Evolutionary conservation across 371 early-diverging fungal genomes (phyloP).

Genomic region (Umbelopsis sp.): DNA sequence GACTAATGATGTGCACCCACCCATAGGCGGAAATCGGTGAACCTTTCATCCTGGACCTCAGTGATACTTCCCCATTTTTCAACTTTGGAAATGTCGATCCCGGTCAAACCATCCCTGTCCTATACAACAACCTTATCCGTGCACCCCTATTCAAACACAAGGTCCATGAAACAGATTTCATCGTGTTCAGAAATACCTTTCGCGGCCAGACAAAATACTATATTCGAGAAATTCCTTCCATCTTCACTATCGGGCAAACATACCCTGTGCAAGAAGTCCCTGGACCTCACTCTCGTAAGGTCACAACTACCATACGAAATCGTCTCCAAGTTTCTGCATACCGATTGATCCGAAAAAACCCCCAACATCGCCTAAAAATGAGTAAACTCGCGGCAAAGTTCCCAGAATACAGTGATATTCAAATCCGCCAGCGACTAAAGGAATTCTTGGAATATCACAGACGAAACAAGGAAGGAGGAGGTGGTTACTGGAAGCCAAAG

Average conservation of each 20-base stretch:
- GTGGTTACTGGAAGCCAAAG: slow-evolving; percentile 94
- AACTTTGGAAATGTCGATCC: slow-evolving; percentile 95
- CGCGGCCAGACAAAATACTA: slow-evolving; percentile 81
- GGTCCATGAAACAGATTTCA: slow-evolving; percentile 78
- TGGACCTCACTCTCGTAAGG: slow-evolving; percentile 96
- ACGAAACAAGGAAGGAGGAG: slow-evolving; percentile 77
- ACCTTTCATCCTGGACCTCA: slow-evolving; percentile 88
- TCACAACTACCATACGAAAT: slow-evolving; percentile 91
- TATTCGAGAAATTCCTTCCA: slow-evolving; percentile 82
- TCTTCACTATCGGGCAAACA: slow-evolving; percentile 97
- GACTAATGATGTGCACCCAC: too few species aligned
- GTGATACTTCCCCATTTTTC: slow-evolving; percentile 97
- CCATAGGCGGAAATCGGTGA: slow-evolving; percentile 77
- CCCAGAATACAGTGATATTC: slow-evolving; percentile 83
- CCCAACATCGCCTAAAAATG: slow-evolving; percentile 74
- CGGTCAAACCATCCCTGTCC: slow-evolving; percentile 85
- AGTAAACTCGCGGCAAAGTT: slow-evolving; percentile 77
- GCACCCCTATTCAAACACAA: slow-evolving; percentile 96
- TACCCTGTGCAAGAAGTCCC: slow-evolving; percentile 97
- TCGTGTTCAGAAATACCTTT: slow-evolving; percentile 78
- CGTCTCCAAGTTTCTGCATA: slow-evolving; percentile 92
- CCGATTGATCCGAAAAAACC: slow-evolving; percentile 84
- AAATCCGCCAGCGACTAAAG: slow-evolving; percentile 88
- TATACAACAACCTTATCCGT: slow-evolving; percentile 96
- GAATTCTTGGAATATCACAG: slow-evolving; percentile 97